Conservation (phyloP, 352 stramenopile species). For the Phytophthora pisi region DNA sequence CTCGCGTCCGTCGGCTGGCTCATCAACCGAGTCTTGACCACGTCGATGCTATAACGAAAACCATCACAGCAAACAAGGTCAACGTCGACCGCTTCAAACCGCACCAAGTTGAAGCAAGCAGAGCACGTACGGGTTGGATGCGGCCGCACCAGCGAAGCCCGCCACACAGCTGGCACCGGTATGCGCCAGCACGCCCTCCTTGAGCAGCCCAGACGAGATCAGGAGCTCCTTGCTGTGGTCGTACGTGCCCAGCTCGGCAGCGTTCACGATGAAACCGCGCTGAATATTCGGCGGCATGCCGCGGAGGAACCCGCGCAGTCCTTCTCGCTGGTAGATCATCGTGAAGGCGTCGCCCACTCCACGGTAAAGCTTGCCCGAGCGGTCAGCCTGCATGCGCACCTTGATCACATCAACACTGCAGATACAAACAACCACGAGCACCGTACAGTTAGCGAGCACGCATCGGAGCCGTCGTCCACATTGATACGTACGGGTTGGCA, state of each 20-base stretch:
- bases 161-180: conserved; percentile 78
- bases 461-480: background rate
- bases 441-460: background rate
- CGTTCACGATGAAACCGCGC: conserved; percentile 88
- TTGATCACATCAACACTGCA: conserved; percentile 89
- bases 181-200: conserved; percentile 72
- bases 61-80: conserved; percentile 2
- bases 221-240: conserved; percentile 86
- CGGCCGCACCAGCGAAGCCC: conserved; percentile 72
- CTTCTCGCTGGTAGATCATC: conserved; percentile 80
- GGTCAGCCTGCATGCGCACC: conserved; percentile 85
- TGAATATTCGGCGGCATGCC: conserved; percentile 89
- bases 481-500: conserved; percentile 79
- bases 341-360: conserved; percentile 69
- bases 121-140: conserved; percentile 74
- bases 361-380: conserved; percentile 70
- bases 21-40: conserved; percentile 88
- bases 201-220: conserved; percentile 63
- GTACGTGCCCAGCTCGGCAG: conserved; percentile 85
- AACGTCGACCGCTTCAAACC: conserved; percentile 5
- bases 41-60: conserved; percentile 62
- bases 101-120: background rate
- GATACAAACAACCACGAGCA: conserved; percentile 1
- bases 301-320: conserved; percentile 69
- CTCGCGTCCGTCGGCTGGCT: conserved; percentile 67